Base-by-base conservation (phyloP, 1,284 basidiomycete genomes). In the Erythrobasidium hasegawianum region DNA sequence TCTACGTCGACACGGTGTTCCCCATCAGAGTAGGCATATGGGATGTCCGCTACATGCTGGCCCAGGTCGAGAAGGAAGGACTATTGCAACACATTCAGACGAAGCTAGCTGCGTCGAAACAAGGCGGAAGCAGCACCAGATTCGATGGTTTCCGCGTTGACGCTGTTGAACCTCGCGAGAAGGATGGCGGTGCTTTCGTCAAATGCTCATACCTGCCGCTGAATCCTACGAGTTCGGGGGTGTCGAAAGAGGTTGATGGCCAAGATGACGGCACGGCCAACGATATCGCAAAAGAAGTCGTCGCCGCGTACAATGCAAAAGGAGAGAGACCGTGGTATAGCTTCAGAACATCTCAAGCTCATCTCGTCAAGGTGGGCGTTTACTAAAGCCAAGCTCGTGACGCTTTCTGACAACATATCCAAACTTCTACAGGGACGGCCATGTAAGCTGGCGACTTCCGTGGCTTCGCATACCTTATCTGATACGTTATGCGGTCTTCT, bases 171-270 rank as follows among this genome's bases (percentile, higher is more conserved):
- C 65, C 72, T 24, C 57, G 74, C 14, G 70, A 68, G 59, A 92
- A 92, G 73, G 89, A 90, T 68, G 89, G 90, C 7, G 92, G 93
- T 8, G 87, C 91, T 2, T 94, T 94, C 75, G 85, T 93, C 60
- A 83, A 83, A 54, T 93, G 93, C 77, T 80, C 81, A 20, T 94
- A 88, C 73, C 78, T 77, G 22, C 77, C 78, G 7, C 79, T 78
- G 39, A 75, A 80, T 18, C 66, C 54, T n/a, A n/a, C 29, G 24
- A 49, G 39, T 18, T 33, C 49, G 43, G 57, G 53, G 22, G 54
- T 24, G 9, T 22, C 59, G 13, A 49, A 18, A 24, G 70, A 71
- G 22, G n/a, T n/a, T 50, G 43, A 22, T 53, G 39, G 16, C 68
- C 58, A n/a, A n/a, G 43, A 47, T 18, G 16, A 24, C 16, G 60